Conservation (phyloP, 495 filamentous ascomycete genomes). For the Lepraria neglecta region DNA sequence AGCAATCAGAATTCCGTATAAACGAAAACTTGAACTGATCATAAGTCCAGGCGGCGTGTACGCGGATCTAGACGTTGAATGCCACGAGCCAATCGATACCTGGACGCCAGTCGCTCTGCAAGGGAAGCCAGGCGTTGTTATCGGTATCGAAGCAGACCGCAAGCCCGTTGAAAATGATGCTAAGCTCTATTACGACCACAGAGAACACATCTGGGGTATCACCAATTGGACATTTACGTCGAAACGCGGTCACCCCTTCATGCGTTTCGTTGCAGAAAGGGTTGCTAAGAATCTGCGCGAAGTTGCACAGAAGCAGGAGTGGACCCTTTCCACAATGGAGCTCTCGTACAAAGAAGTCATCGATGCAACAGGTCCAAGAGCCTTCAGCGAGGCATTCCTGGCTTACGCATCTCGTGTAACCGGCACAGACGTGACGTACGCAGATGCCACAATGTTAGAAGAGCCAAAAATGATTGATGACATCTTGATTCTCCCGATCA, state of each 20-base stretch:
- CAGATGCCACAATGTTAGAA: constrained; percentile 50
- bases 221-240: constrained; percentile 66
- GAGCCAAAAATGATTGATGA: constrained; percentile 50
- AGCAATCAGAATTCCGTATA: neutral
- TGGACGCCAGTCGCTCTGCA: constrained; percentile 42
- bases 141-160: constrained; percentile 38
- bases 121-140: constrained; percentile 50
- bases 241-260: constrained; percentile 54
- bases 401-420: constrained; percentile 46
- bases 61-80: constrained; percentile 39
- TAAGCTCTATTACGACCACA: constrained; percentile 52
- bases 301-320: constrained; percentile 47
- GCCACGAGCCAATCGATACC: constrained; percentile 37
- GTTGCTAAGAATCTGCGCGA: constrained; percentile 54
- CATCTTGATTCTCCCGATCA: constrained; percentile 21
- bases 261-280: constrained; percentile 55
- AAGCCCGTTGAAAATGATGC: constrained; percentile 54
- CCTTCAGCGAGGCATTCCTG: constrained; percentile 55
- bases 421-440: constrained; percentile 43
- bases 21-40: neutral
- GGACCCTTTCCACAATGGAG: constrained; percentile 47
- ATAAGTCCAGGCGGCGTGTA: constrained; percentile 34
- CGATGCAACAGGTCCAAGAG: constrained; percentile 58
- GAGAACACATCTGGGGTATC: constrained; percentile 48
- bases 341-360: constrained; percentile 64